phyloP scores from a whole-genome alignment of 2,329 filamentous ascomycete species.

The Trichophaea hybrida region DNA sequence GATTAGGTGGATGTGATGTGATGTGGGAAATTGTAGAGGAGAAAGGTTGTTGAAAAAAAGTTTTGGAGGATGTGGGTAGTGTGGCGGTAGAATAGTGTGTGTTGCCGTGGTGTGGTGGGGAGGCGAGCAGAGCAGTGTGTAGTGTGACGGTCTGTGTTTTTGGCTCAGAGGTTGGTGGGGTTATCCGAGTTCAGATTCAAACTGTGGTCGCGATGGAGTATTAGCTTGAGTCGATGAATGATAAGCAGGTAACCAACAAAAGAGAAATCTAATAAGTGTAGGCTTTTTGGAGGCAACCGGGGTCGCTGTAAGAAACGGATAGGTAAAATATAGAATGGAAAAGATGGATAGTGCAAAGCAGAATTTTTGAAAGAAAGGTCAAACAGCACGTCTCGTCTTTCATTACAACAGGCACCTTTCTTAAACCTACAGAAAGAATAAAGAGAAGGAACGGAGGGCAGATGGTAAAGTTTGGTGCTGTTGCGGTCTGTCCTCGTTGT shows the following conservation, averaged over 20 bases:
- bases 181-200: background rate
- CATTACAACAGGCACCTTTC: too few relatives aligned
- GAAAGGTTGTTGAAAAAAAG: background rate
- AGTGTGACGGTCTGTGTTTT: background rate
- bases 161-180: background rate
- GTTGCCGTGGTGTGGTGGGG: background rate
- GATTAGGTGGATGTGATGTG: constrained; percentile 26
- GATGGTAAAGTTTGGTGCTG: too few relatives aligned
- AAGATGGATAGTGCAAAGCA: background rate
- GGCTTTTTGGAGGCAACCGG: background rate
- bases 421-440: too few relatives aligned
- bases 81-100: background rate
- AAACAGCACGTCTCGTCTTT: too few relatives aligned
- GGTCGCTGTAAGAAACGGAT: background rate
- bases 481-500: too few relatives aligned
- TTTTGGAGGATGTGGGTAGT: background rate
- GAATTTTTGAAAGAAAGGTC: background rate
- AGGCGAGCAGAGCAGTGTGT: background rate
- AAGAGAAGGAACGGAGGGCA: too few relatives aligned
- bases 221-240: background rate
- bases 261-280: background rate
- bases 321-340: background rate
- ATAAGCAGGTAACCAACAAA: background rate
- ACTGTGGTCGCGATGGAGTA: background rate
- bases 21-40: background rate